Evolutionary conservation across 2,329 filamentous ascomycete species (phyloP).

Genomic region (Aphanoascus verrucosus): DNA sequence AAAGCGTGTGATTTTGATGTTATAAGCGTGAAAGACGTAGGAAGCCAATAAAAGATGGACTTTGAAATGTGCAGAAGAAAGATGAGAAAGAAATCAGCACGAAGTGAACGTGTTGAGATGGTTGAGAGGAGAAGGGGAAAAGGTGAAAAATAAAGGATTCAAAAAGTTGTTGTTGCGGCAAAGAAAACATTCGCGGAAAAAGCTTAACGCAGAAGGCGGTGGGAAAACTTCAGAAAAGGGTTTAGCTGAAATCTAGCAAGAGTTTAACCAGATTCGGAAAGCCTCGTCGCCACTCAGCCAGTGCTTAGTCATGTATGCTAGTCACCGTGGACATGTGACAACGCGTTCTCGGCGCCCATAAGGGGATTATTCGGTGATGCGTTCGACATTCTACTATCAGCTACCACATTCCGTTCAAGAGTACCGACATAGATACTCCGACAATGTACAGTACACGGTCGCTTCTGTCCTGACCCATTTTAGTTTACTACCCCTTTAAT

Average conservation of each 20-base stretch:
- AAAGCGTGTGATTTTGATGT: neutral
- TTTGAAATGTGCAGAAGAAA: neutral
- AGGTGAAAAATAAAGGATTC: conserved; percentile 15
- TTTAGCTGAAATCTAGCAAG: conserved; percentile 18
- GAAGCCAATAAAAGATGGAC: conserved; percentile 14
- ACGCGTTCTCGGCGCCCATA: no score
- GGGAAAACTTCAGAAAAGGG: conserved; percentile 21
- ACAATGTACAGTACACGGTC: neutral
- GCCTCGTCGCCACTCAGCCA: no score
- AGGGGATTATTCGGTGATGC: no score
- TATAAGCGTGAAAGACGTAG: conserved; percentile 6
- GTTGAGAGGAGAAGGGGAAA: conserved; percentile 23
- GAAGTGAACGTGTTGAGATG: conserved; percentile 11
- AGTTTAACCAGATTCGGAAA: neutral
- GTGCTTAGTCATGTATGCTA: no score
- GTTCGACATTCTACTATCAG: no score
- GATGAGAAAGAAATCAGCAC: conserved; percentile 13
- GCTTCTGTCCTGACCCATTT: neutral
- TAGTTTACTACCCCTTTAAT: conserved; percentile 21
- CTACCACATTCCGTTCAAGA: no score
- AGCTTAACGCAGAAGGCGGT: conserved; percentile 2
- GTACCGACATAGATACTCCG: no score
- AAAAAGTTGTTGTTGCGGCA: conserved; percentile 6
- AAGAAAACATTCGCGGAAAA: conserved; percentile 3
- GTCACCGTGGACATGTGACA: no score